Conservation (phyloP, 345 rosid species). For the Triadica sebifera region DNA sequence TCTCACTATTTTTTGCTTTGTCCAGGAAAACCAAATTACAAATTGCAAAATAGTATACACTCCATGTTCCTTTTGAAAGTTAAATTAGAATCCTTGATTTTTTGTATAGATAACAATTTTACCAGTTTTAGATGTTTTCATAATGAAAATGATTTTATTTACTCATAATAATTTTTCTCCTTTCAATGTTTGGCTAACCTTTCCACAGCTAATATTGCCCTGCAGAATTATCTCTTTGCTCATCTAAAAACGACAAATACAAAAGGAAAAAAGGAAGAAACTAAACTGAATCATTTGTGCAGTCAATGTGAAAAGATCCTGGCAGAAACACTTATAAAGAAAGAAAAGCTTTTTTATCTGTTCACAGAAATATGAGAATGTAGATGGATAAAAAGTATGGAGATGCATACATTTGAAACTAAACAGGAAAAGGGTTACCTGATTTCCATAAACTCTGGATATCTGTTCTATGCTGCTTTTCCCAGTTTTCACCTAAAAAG, state of each 20-base stretch:
- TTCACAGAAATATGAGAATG: background rate
- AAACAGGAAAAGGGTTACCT: slow-evolving; percentile 44
- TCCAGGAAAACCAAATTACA: background rate
- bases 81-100: background rate
- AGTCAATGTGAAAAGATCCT: background rate
- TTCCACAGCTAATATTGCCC: background rate
- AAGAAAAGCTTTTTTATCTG: background rate
- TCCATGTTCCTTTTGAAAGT: background rate
- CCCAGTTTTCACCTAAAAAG: slow-evolving; percentile 67
- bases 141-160: background rate
- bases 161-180: background rate
- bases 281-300: no score
- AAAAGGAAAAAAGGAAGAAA: background rate
- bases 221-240: background rate
- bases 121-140: background rate
- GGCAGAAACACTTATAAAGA: background rate
- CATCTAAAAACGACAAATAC: background rate
- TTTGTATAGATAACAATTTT: background rate
- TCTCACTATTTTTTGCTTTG: background rate
- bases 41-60: background rate
- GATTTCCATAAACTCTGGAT: slow-evolving; percentile 93
- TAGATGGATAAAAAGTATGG: background rate
- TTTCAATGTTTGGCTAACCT: background rate
- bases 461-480: slow-evolving; percentile 91
- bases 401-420: background rate